A percentile compares a stretch with the other conserved stretches of the same genome.
Conservation (phyloP, 2,329 filamentous ascomycete species). For the Xylariales sp. region DNA sequence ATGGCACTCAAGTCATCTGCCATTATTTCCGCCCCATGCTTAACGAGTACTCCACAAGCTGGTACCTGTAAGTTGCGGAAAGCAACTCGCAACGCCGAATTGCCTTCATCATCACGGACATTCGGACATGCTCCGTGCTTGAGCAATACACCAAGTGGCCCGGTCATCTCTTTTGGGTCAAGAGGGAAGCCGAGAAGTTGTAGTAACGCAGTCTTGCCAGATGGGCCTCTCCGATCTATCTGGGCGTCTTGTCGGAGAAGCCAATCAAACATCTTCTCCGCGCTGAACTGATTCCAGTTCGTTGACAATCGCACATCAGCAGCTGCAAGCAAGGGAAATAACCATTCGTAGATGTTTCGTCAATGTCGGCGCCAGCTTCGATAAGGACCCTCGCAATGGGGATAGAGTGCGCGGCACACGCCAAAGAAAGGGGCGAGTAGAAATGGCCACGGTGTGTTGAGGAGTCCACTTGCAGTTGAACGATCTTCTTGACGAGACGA, state of each 20-base stretch:
- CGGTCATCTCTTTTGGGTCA: background rate
- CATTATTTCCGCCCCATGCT: background rate
- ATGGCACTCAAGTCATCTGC: background rate
- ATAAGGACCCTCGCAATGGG: no score
- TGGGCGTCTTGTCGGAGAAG: background rate
- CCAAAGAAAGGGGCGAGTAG: no score
- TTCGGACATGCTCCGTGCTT: background rate
- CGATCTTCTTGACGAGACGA: no score
- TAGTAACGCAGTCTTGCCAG: background rate
- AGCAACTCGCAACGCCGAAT: background rate
- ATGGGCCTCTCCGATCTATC: background rate
- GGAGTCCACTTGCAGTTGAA: no score
- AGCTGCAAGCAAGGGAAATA: no score
- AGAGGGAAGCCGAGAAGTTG: background rate
- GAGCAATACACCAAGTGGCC: background rate
- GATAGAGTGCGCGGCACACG: no score
- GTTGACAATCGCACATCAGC: no score
- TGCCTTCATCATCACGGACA: background rate
- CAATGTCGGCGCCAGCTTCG: no score
- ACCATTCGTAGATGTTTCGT: no score
- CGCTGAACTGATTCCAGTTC: no score
- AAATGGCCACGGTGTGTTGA: no score
- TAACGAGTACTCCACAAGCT: background rate
- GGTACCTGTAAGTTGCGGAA: background rate
- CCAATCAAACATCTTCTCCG: no score